phyloP scores from a whole-genome alignment of 2,329 filamentous ascomycete genomes.

The Pseudogymnoascus sp. region DNA sequence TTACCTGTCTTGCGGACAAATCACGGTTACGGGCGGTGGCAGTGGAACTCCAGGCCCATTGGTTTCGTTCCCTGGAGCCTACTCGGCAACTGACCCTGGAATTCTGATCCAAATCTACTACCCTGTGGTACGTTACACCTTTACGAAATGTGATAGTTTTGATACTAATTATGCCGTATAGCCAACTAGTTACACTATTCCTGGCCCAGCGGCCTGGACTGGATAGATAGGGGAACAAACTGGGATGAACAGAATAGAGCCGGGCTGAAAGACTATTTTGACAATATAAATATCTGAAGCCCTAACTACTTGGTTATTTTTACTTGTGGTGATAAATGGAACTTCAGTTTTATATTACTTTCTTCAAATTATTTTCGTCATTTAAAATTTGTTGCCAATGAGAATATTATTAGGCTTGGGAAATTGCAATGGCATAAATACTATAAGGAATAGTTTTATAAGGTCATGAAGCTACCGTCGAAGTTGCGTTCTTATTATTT shows the following conservation, averaged over 20 bases:
- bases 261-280: background rate
- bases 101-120: conserved; percentile 30
- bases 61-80: conserved; percentile 30
- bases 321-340: background rate
- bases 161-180: conserved; percentile 2
- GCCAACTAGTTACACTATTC: conserved; percentile 21
- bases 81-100: conserved; percentile 29
- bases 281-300: background rate
- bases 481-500: no score
- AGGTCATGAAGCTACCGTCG: no score
- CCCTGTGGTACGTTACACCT: conserved; percentile 22
- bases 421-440: no score
- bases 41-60: conserved; percentile 29
- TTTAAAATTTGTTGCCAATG: background rate
- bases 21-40: conserved; percentile 35
- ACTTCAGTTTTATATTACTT: background rate
- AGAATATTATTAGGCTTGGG: no score
- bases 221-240: background rate
- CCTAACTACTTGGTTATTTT: background rate
- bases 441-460: no score
- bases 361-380: background rate
- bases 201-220: conserved; percentile 21
- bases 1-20: conserved; percentile 32
- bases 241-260: background rate
- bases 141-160: background rate